Percentiles rank a stretch among this genome's conserved stretches.
Conservation (phyloP, 768 basidiomycete genomes). For the Mrakia gelida region DNA sequence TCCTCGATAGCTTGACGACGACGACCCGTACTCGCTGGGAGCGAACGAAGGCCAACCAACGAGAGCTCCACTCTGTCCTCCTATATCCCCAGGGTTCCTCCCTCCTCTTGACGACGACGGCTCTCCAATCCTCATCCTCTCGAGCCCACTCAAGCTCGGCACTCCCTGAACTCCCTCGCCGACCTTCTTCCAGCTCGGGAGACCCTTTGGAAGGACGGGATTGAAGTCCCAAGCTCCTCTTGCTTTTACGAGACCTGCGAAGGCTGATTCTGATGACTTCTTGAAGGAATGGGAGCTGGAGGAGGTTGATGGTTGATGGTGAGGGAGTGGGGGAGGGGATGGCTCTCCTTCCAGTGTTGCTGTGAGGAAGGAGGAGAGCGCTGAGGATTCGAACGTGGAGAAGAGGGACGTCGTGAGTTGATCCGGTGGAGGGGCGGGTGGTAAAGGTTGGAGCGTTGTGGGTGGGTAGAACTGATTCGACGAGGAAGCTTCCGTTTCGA, state of each 20-base stretch:
- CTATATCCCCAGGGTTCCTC: background rate
- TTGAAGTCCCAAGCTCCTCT: constrained; percentile 32
- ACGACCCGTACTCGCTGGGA: background rate
- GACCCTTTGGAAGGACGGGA: constrained; percentile 21
- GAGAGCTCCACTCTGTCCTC: background rate
- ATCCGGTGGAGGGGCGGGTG: background rate
- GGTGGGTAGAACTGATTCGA: constrained; percentile 4
- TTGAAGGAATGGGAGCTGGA: background rate
- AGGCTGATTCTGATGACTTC: background rate
- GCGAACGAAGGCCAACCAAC: background rate
- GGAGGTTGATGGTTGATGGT: background rate
- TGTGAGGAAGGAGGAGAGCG: constrained; percentile 28
- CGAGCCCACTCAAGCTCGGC: background rate
- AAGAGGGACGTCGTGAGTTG: constrained; percentile 19
- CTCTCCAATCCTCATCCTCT: background rate
- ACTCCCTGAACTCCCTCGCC: constrained; percentile 4
- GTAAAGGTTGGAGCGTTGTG: background rate
- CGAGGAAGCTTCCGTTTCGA: background rate
- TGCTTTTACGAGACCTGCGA: constrained; percentile 23
- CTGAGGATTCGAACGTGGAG: constrained; percentile 25
- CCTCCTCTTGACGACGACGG: background rate
- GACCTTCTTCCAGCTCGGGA: constrained; percentile 20
- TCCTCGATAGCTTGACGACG: background rate
- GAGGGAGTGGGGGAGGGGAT: background rate
- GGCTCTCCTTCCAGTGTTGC: constrained; percentile 16